These are phyloP conservation scores for Oryza glumipatula DNA, from an alignment of 176 grass and related monocot species.

Conservation along the genomic window DNA sequence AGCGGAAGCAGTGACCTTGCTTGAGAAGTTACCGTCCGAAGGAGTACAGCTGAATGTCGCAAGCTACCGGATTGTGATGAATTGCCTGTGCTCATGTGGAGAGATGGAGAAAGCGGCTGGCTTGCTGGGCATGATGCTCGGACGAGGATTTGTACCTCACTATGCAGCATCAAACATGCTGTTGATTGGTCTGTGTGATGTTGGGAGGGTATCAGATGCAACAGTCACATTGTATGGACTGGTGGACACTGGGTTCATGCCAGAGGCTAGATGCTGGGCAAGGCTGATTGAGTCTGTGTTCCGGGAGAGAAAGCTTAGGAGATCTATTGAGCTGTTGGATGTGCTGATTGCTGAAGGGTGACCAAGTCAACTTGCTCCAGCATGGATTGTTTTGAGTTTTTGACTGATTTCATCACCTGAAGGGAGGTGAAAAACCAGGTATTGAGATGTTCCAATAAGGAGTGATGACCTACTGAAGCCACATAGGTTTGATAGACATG, in stretches of 20 bases:
- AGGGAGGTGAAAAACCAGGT: background rate
- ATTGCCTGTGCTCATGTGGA: constrained; percentile 55
- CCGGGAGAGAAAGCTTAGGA: constrained; percentile 65
- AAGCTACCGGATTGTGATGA: constrained; percentile 90
- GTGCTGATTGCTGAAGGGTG: constrained; percentile 46
- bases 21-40: constrained; percentile 58
- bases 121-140: constrained; percentile 71
- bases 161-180: constrained; percentile 76
- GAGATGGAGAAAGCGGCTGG: constrained; percentile 69
- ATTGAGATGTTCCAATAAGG: background rate
- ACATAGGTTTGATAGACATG: background rate
- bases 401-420: background rate
- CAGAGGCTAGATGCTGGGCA: constrained; percentile 65
- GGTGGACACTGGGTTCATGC: constrained; percentile 61
- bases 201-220: constrained; percentile 62
- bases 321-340: constrained; percentile 64
- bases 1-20: constrained; percentile 60
- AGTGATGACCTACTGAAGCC: background rate
- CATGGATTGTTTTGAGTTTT: background rate
- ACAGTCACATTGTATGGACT: constrained; percentile 68
- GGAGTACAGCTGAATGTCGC: constrained; percentile 64
- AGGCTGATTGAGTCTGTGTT: constrained; percentile 58
- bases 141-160: constrained; percentile 67
- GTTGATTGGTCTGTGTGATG: constrained; percentile 72
- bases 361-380: constrained; percentile 17